Base-by-base conservation (phyloP, 164 flowering plant species). In the Euptelea pleiosperma region DNA sequence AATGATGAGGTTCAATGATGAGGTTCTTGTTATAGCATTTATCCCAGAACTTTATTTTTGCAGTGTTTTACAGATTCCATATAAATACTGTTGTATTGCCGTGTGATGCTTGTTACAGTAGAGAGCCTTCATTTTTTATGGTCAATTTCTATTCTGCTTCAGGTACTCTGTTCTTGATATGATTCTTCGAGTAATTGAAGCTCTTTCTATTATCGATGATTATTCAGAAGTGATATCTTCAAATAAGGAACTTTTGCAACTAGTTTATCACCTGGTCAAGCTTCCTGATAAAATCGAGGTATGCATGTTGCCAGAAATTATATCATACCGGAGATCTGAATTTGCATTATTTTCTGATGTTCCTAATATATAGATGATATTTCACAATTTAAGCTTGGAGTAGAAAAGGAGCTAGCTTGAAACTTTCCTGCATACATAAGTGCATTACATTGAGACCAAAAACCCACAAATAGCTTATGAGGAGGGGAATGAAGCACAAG, bases 241-340 rank as follows among this genome's bases (percentile, higher is more conserved):
- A 49, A 81, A 77, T 52, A 77, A 76, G 74, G 76, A 91, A 61
- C 76, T 91, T 33, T 64, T 82, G 61, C 70, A 33, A 50, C 72
- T 81, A 50, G 71, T 76, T 47, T 69, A 62, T 69, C 69, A 71
- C 31, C 71, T 94, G 60, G 66, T 91, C 62, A 84, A 81, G 73
- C 67, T 83, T 61, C 83, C 86, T 57, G 96, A 94, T 48, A 86
- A 88, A 72, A 65, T 56, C 58, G 99, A 94, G 95, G 97, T 94
- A 77, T 52, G 40, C 36, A 16, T 37, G 5, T 51, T n/a, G n/a
- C n/a, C n/a, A n/a, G n/a, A n/a, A n/a, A n/a, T n/a, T n/a, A n/a
- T n/a, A n/a, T n/a, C n/a, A n/a, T n/a, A n/a, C n/a, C n/a, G n/a
- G n/a, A n/a, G n/a, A n/a, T n/a, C n/a, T n/a, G n/a, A n/a, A n/a